Conservation (phyloP, 192 early-diverging fungal genomes). For the Coemansia sp. region DNA sequence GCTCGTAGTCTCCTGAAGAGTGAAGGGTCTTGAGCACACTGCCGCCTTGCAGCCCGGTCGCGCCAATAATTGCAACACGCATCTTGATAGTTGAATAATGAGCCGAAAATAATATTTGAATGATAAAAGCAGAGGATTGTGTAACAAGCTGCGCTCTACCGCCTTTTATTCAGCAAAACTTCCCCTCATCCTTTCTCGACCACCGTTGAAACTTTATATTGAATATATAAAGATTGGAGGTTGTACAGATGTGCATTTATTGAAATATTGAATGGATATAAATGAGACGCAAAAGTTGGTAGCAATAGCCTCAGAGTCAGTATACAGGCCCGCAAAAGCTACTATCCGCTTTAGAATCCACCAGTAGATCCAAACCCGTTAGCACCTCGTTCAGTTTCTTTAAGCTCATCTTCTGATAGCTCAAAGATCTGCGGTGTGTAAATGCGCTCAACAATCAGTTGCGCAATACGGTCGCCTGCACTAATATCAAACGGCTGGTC, state of each 20-base stretch:
- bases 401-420: slow-evolving; percentile 56
- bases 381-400: slow-evolving; percentile 60
- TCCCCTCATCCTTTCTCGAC: not conserved
- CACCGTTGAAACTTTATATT: too few species aligned
- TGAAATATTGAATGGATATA: too few species aligned
- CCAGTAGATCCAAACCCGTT: slow-evolving; percentile 76
- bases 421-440: slow-evolving; percentile 76
- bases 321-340: too few species aligned
- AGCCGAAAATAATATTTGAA: not conserved
- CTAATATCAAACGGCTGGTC: slow-evolving; percentile 70
- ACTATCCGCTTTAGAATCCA: slow-evolving; percentile 5
- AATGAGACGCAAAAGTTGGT: too few species aligned
- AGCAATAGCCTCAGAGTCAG: too few species aligned
- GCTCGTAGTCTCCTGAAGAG: slow-evolving; percentile 23
- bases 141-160: too few species aligned
- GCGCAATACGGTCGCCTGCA: slow-evolving; percentile 92
- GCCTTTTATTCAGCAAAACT: not conserved
- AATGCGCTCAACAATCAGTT: slow-evolving; percentile 89
- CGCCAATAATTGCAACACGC: slow-evolving; percentile 33
- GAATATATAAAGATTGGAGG: too few species aligned
- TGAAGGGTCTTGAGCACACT: slow-evolving; percentile 41
- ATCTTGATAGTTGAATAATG: slow-evolving; percentile 19
- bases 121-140: too few species aligned
- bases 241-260: too few species aligned
- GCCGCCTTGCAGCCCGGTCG: slow-evolving; percentile 43